These are phyloP conservation scores for Cystobasidium slooffiae DNA, from an alignment of 1,284 basidiomycete species.

Conservation along the genomic window DNA sequence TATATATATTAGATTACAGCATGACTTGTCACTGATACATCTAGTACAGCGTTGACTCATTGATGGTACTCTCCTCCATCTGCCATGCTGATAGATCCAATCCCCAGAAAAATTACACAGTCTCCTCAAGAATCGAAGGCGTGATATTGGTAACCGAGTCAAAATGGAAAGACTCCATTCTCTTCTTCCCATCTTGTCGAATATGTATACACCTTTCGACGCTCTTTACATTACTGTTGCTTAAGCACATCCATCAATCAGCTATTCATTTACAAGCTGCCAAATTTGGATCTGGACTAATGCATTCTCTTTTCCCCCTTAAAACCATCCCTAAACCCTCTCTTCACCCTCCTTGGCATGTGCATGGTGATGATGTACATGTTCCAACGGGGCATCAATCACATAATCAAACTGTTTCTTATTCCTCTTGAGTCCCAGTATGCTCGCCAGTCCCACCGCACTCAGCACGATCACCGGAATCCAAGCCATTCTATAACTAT, in stretches of 20 bases:
- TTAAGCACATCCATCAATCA: too few relatives aligned
- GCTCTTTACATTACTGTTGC: too few relatives aligned
- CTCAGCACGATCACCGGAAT: conserved; percentile 24
- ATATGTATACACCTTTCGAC: too few relatives aligned
- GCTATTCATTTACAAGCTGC: too few relatives aligned
- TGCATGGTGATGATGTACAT: conserved; percentile 25
- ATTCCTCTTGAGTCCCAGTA: conserved; percentile 31
- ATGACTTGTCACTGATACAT: background rate
- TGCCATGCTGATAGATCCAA: too few relatives aligned
- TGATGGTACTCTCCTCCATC: too few relatives aligned
- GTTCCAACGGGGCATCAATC: conserved; percentile 23
- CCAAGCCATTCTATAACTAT: conserved; percentile 30
- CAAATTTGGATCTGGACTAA: background rate
- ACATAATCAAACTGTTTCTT: conserved; percentile 35
- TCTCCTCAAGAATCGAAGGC: too few relatives aligned
- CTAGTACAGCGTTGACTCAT: background rate
- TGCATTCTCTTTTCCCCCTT: background rate
- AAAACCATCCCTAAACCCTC: background rate
- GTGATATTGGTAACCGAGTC: too few relatives aligned
- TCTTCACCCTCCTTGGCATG: background rate
- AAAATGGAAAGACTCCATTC: too few relatives aligned
- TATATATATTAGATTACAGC: background rate
- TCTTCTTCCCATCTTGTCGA: too few relatives aligned
- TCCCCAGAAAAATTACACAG: too few relatives aligned
- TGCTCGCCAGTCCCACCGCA: conserved; percentile 10